A percentile compares a stretch with the other conserved stretches of the same genome.
phyloP scores from a whole-genome alignment of 495 filamentous ascomycete genomes.

The Penicilliopsis zonata region DNA sequence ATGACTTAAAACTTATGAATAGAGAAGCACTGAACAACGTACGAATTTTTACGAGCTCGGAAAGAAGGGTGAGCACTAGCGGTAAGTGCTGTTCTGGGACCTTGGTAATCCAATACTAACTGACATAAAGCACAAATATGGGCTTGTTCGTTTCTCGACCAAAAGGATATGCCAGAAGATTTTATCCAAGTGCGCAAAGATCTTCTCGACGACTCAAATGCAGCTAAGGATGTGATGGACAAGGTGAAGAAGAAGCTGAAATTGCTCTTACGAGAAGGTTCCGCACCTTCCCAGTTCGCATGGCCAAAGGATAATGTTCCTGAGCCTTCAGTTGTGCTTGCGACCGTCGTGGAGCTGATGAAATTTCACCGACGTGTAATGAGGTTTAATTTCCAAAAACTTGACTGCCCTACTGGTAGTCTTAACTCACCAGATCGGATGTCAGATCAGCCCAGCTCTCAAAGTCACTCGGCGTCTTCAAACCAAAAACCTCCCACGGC shows the following conservation, averaged over 20 bases:
- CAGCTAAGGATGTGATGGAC: conserved; percentile 99
- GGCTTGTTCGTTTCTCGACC: conserved; percentile 77
- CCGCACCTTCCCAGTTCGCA: conserved; percentile 85
- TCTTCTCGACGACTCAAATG: conserved; percentile 92
- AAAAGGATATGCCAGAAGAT: conserved; percentile 73
- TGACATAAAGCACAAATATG: conserved; percentile 69
- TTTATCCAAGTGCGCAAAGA: conserved; percentile 86
- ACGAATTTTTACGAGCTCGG: conserved; percentile 85
- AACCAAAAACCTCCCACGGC: conserved; percentile 24
- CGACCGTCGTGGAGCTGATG: conserved; percentile 91
- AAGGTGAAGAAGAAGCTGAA: conserved; percentile 99
- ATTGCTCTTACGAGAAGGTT: conserved; percentile 74
- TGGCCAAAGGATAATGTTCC: conserved; percentile 91
- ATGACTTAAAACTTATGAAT: conserved; percentile 90
- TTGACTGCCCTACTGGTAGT: no score
- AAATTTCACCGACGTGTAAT: conserved; percentile 91
- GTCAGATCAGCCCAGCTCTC: conserved; percentile 1
- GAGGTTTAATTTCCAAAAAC: conserved; percentile 76
- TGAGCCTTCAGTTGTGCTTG: conserved; percentile 81
- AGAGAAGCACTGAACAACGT: conserved; percentile 83
- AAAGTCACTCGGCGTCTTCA: conserved; percentile 20
- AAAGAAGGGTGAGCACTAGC: conserved; percentile 85
- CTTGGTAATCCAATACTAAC: neutral
- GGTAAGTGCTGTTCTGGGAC: conserved; percentile 29
- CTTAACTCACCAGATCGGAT: conserved; percentile 47